phyloP scores from a whole-genome alignment of 768 basidiomycete species.

The Dacryopinax spathularia region DNA sequence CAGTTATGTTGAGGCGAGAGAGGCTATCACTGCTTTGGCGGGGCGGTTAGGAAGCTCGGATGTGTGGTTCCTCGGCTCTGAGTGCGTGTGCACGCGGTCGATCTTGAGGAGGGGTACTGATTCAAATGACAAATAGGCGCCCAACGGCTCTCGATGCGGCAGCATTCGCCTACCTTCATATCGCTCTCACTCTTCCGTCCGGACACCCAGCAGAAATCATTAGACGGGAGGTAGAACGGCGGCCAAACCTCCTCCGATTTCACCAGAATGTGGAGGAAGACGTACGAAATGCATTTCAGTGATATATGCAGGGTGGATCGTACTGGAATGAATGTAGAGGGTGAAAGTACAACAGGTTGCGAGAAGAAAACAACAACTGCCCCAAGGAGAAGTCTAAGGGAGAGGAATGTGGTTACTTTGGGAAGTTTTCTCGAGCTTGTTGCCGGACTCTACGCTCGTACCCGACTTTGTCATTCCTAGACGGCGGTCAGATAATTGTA shows the following conservation, averaged over 20 bases:
- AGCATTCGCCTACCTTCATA: constrained; percentile 64
- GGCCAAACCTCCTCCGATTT: neutral
- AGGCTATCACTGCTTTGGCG: constrained; percentile 58
- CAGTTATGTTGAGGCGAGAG: constrained; percentile 19
- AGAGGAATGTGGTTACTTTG: constrained; percentile 41
- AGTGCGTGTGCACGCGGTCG: no score
- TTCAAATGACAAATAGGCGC: constrained; percentile 28
- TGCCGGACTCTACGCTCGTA: constrained; percentile 80
- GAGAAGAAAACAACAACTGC: neutral
- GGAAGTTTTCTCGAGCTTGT: constrained; percentile 82
- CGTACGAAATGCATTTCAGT: constrained; percentile 1
- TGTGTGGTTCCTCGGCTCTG: constrained; percentile 67
- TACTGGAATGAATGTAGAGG: neutral
- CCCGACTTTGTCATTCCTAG: constrained; percentile 80
- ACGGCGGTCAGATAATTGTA: neutral
- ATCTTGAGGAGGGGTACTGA: neutral
- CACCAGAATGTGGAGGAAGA: neutral
- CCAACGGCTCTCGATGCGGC: constrained; percentile 74
- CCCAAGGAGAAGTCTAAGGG: neutral
- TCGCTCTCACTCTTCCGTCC: constrained; percentile 4
- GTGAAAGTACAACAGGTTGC: neutral
- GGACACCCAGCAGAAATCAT: constrained; percentile 1
- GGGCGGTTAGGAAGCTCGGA: constrained; percentile 55
- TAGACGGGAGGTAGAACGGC: neutral
- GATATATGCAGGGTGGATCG: neutral